These are phyloP conservation scores for Phaffia tasmanica DNA, from an alignment of 768 basidiomycete genomes.

Conservation along the genomic window DNA sequence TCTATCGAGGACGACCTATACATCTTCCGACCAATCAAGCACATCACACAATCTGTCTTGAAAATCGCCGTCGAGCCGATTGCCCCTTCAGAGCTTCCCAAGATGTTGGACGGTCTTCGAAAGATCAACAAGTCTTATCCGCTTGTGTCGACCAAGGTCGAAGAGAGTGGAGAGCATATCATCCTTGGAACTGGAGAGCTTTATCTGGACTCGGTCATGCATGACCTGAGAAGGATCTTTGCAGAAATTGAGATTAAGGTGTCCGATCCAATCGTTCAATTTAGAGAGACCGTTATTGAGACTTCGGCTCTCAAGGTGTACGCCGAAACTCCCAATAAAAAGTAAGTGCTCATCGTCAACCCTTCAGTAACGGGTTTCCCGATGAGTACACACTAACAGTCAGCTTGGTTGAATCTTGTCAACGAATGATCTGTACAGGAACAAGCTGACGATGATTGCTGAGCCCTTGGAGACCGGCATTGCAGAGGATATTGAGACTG, in stretches of 20 bases:
- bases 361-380: neutral
- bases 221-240: slow-evolving; percentile 81
- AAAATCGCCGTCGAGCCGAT: slow-evolving; percentile 99
- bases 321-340: slow-evolving; percentile 98
- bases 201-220: slow-evolving; percentile 93
- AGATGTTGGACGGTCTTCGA: slow-evolving; percentile 93
- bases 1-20: slow-evolving; percentile 75
- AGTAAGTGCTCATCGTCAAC: slow-evolving; percentile 46
- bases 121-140: slow-evolving; percentile 98
- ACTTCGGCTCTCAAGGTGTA: slow-evolving; percentile 97
- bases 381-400: neutral
- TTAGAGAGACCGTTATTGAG: slow-evolving; percentile 95
- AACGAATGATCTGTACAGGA: slow-evolving; percentile 46
- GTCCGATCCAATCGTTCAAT: slow-evolving; percentile 95
- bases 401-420: neutral
- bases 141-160: slow-evolving; percentile 84
- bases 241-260: slow-evolving; percentile 99
- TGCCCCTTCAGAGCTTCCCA: slow-evolving; percentile 90
- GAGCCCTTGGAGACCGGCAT: slow-evolving; percentile 93
- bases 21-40: slow-evolving; percentile 91
- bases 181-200: slow-evolving; percentile 93
- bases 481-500: slow-evolving; percentile 90
- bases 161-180: slow-evolving; percentile 96
- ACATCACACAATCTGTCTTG: slow-evolving; percentile 91
- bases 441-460: slow-evolving; percentile 97